Conservation (phyloP, 805 yeast genomes). For the Yamadazyma sp. region DNA sequence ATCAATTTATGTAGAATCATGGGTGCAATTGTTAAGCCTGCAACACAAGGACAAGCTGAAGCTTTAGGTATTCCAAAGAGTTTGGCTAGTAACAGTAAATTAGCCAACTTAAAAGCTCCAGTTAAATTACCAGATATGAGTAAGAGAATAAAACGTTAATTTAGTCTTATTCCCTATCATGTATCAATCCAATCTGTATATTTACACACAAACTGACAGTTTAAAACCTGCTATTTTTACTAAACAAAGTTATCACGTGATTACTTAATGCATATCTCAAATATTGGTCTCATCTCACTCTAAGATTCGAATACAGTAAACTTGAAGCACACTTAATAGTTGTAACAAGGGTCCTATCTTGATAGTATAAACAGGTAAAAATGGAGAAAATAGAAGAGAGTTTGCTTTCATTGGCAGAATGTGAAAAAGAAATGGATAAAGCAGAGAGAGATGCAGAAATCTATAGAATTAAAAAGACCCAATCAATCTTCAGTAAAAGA, state of each 20-base stretch:
- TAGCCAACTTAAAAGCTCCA: slow-evolving; percentile 85
- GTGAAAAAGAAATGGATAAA: slow-evolving; percentile 55
- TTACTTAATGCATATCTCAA: too few relatives aligned
- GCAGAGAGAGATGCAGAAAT: slow-evolving; percentile 62
- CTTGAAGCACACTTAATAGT: too few relatives aligned
- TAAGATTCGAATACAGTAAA: too few relatives aligned
- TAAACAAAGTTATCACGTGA: too few relatives aligned
- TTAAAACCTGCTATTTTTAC: too few relatives aligned
- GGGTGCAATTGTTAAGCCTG: slow-evolving; percentile 76
- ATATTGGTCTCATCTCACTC: too few relatives aligned
- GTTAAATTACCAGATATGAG: slow-evolving; percentile 83
- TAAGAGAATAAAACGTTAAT: slow-evolving; percentile 44
- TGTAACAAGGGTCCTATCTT: too few relatives aligned
- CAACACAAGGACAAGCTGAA: slow-evolving; percentile 72
- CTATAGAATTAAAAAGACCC: slow-evolving; percentile 50
- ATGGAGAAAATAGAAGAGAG: slow-evolving; percentile 23
- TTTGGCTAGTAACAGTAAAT: slow-evolving; percentile 61
- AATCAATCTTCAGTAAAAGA: slow-evolving; percentile 57
- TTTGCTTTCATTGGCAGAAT: slow-evolving; percentile 47
- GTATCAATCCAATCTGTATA: too few relatives aligned
- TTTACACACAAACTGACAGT: too few relatives aligned
- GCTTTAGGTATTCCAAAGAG: slow-evolving; percentile 64
- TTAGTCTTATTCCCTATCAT: too few relatives aligned
- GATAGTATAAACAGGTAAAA: not conserved
- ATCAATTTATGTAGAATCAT: slow-evolving; percentile 68